Evolutionary conservation across 768 basidiomycete species (phyloP).

Genomic region (Boletellus sp.): DNA sequence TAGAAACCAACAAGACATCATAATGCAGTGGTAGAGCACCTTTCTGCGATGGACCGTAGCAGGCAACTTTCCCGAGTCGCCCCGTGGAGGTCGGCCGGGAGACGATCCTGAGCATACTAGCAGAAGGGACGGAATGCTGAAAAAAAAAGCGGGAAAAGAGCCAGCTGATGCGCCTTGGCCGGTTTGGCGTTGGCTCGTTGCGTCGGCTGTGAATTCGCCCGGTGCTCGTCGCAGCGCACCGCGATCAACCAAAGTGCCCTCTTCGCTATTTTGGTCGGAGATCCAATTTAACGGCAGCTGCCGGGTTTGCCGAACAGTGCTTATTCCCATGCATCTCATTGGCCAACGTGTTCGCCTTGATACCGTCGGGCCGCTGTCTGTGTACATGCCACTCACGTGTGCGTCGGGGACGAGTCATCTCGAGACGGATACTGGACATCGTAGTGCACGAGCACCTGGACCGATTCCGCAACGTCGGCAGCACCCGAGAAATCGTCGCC

Average conservation of each 20-base stretch:
- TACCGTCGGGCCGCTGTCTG: too few relatives aligned
- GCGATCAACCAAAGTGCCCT: constrained; percentile 30
- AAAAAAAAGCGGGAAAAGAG: constrained; percentile 20
- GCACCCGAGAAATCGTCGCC: too few relatives aligned
- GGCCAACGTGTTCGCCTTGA: too few relatives aligned
- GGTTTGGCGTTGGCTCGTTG: constrained; percentile 12
- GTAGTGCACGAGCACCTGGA: too few relatives aligned
- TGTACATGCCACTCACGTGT: too few relatives aligned
- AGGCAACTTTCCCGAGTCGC: constrained; percentile 62
- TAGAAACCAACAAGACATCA: neutral
- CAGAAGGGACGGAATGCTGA: constrained; percentile 13
- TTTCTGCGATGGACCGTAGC: constrained; percentile 36
- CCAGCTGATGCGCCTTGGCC: constrained; percentile 13
- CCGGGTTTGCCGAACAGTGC: constrained; percentile 1
- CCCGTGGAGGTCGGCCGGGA: constrained; percentile 65
- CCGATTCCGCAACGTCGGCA: too few relatives aligned
- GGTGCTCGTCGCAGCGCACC: constrained; percentile 43
- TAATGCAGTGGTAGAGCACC: constrained; percentile 20
- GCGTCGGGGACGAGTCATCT: too few relatives aligned
- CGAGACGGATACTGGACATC: too few relatives aligned
- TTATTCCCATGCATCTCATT: too few relatives aligned
- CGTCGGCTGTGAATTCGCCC: constrained; percentile 13
- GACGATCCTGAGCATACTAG: constrained; percentile 65
- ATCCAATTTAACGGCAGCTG: constrained; percentile 9
- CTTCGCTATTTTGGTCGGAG: constrained; percentile 21